phyloP scores from a whole-genome alignment of 495 filamentous ascomycete genomes.

The Trypethelium eluteriae region DNA sequence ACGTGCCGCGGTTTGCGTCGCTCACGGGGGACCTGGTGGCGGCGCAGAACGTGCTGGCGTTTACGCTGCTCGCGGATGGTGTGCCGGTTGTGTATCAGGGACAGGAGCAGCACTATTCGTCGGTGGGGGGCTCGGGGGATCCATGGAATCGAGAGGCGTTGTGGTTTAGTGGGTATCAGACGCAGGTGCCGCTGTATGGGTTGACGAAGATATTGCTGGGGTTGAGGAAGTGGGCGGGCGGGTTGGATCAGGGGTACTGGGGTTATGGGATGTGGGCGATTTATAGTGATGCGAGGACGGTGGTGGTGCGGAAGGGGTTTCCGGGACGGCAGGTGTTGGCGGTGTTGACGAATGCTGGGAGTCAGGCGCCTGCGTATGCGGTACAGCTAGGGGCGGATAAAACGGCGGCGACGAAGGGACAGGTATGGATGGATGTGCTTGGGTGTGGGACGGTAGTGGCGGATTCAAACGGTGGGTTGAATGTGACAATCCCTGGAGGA shows the following conservation, averaged over 20 bases:
- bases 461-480: slow-evolving; percentile 23
- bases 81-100: slow-evolving; percentile 60
- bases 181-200: slow-evolving; percentile 52
- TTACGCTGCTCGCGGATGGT: slow-evolving; percentile 60
- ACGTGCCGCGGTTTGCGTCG: slow-evolving; percentile 51
- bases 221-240: slow-evolving; percentile 51
- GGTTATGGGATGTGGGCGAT: slow-evolving; percentile 47
- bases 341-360: slow-evolving; percentile 53
- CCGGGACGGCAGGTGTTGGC: slow-evolving; percentile 49
- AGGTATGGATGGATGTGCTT: slow-evolving; percentile 34
- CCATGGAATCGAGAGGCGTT: slow-evolving; percentile 64
- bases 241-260: slow-evolving; percentile 39
- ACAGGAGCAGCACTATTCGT: slow-evolving; percentile 67
- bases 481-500: slow-evolving; percentile 24
- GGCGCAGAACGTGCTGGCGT: slow-evolving; percentile 61
- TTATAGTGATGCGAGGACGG: slow-evolving; percentile 47
- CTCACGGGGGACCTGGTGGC: slow-evolving; percentile 39
- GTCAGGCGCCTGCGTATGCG: slow-evolving; percentile 36
- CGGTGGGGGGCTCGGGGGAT: slow-evolving; percentile 43
- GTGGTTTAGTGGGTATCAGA: slow-evolving; percentile 59
- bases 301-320: slow-evolving; percentile 59
- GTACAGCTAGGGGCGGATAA: slow-evolving; percentile 36
- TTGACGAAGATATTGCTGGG: slow-evolving; percentile 50
- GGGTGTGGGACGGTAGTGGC: slow-evolving; percentile 40
- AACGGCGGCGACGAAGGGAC: slow-evolving; percentile 26